Evolutionary conservation across 2,329 filamentous ascomycete species (phyloP).

Genomic region (Mycosphaerella sp.): DNA sequence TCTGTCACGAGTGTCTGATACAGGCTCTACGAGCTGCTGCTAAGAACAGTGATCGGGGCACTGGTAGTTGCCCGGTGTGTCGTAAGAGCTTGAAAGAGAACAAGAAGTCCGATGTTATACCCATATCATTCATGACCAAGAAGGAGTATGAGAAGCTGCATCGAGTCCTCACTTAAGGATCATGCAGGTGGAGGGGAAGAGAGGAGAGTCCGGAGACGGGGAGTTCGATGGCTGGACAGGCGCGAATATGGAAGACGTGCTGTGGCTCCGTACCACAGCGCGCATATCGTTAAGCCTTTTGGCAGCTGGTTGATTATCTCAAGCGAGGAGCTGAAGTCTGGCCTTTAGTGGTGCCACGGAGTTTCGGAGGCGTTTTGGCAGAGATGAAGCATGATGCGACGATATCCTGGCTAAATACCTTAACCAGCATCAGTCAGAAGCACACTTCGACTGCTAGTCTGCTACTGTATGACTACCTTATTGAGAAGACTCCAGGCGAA

Average conservation of each 20-base stretch:
- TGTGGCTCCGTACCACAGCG: not conserved
- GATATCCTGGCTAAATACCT: not conserved
- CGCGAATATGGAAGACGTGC: not conserved
- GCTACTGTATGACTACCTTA: not conserved
- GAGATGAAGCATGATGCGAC: constrained; percentile 9
- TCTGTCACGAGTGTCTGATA: constrained; percentile 58
- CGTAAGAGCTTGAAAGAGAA: constrained; percentile 21
- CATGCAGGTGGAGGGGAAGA: not conserved
- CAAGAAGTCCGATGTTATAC: constrained; percentile 20
- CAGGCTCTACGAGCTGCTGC: constrained; percentile 54
- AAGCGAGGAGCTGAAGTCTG: constrained; percentile 9
- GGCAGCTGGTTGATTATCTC: constrained; percentile 11
- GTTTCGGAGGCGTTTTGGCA: constrained; percentile 5
- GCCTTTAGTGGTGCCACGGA: not conserved
- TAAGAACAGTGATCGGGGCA: constrained; percentile 42
- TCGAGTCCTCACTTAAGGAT: not conserved
- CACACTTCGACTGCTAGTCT: not conserved
- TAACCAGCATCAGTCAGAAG: not conserved
- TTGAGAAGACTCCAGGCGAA: too few relatives aligned
- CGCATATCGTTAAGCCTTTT: constrained; percentile 3
- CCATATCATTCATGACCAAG: constrained; percentile 25
- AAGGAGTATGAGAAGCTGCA: constrained; percentile 12
- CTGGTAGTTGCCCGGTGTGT: constrained; percentile 43
- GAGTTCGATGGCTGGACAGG: not conserved
- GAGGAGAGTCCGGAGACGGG: too few relatives aligned